A percentile compares a stretch with the other conserved stretches of the same genome.
phyloP scores from a whole-genome alignment of 179 eudicot genomes.

The Actinidia polygama region DNA sequence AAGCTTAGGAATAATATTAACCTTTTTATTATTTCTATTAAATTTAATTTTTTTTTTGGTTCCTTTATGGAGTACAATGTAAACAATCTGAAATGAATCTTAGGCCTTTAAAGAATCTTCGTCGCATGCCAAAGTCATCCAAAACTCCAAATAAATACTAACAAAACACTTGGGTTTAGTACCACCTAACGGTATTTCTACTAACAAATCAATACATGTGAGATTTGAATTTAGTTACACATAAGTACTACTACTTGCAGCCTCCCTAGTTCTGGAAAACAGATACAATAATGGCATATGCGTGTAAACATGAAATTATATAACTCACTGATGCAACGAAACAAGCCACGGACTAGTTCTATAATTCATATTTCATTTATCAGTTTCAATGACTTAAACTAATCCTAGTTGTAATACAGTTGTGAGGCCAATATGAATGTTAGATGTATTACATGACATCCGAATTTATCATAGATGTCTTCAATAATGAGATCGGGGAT shows the following conservation, averaged over 20 bases:
- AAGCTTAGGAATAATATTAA: too few species aligned
- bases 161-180: not conserved
- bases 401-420: not conserved
- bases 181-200: too few species aligned
- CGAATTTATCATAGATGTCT: not conserved
- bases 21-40: too few species aligned
- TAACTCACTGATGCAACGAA: not conserved
- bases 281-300: not conserved
- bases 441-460: not conserved
- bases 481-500: not conserved
- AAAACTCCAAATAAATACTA: too few species aligned
- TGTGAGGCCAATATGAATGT: not conserved
- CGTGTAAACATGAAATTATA: not conserved
- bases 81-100: too few species aligned
- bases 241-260: too few species aligned
- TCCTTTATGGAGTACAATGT: too few species aligned
- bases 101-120: not conserved
- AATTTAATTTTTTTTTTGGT: too few species aligned
- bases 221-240: too few species aligned
- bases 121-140: not conserved
- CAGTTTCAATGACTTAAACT: not conserved
- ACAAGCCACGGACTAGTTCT: slow-evolving; percentile 3
- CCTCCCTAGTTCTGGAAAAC: too few species aligned
- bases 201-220: not conserved
- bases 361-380: not conserved